These are phyloP conservation scores for Herpetomonas samuelpessoai DNA, from an alignment of 208 protist genomes.

Conservation along the genomic window DNA sequence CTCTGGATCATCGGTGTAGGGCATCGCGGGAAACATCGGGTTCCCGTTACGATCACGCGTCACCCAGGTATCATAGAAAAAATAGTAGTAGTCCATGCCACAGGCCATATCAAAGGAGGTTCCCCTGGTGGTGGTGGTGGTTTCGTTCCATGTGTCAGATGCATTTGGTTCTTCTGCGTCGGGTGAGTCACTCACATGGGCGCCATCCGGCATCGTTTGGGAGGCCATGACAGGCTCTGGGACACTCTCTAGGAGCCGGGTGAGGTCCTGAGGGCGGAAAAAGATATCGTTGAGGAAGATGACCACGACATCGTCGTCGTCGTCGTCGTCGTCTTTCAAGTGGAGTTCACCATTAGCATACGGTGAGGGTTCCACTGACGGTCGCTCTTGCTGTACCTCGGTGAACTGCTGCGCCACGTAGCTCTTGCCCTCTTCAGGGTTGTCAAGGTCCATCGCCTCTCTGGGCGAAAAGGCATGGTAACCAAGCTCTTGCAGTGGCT, in stretches of 20 bases:
- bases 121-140: neutral
- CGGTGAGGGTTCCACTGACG: neutral
- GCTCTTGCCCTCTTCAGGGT: neutral
- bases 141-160: neutral
- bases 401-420: neutral
- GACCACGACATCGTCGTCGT: conserved; percentile 48
- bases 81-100: conserved; percentile 81
- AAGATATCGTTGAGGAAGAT: conserved; percentile 84
- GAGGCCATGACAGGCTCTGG: conserved; percentile 24
- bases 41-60: conserved; percentile 40
- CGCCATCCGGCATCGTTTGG: conserved; percentile 21
- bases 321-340: neutral
- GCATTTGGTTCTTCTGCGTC: neutral
- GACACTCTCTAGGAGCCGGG: conserved; percentile 48
- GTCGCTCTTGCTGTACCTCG: neutral
- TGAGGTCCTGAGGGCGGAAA: conserved; percentile 64
- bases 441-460: neutral
- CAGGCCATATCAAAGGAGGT: conserved; percentile 80
- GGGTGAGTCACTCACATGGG: conserved; percentile 2
- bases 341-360: neutral
- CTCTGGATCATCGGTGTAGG: conserved; percentile 47
- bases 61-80: conserved; percentile 79
- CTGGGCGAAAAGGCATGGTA: conserved; percentile 34
- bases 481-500: conserved; percentile 56
- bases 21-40: conserved; percentile 29